Conservation (phyloP, 176 grass and related monocot genomes). For the Juncus inflexus region DNA sequence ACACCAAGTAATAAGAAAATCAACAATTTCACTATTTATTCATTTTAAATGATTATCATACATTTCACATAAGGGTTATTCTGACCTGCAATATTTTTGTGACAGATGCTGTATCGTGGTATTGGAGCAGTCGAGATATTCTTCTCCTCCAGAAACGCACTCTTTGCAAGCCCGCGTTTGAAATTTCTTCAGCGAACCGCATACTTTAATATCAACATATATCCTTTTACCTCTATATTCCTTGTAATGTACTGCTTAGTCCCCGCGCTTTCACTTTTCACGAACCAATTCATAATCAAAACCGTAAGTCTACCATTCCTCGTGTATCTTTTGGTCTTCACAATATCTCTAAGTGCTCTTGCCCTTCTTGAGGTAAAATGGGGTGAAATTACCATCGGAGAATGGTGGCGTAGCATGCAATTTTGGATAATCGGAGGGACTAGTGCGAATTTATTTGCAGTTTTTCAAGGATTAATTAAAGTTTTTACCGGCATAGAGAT, state of each 20-base stretch:
- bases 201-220: slow-evolving; percentile 89
- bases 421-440: slow-evolving; percentile 94
- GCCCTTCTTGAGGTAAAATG: slow-evolving; percentile 86
- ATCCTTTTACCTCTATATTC: slow-evolving; percentile 94
- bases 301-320: slow-evolving; percentile 74
- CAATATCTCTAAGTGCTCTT: slow-evolving; percentile 53
- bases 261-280: slow-evolving; percentile 76
- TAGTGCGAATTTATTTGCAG: slow-evolving; percentile 78
- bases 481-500: slow-evolving; percentile 73
- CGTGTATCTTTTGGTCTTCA: slow-evolving; percentile 68
- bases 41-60: neutral
- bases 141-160: slow-evolving; percentile 85
- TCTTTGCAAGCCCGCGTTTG: slow-evolving; percentile 61
- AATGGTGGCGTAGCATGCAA: slow-evolving; percentile 94
- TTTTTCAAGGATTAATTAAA: slow-evolving; percentile 73
- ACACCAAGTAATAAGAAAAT: slow-evolving; percentile 15
- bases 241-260: slow-evolving; percentile 91
- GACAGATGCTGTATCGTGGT: slow-evolving; percentile 72
- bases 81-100: neutral
- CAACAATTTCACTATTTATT: neutral
- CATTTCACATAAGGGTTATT: neutral
- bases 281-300: slow-evolving; percentile 92
- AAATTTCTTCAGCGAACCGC: slow-evolving; percentile 79
- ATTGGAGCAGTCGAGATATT: slow-evolving; percentile 91
- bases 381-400: slow-evolving; percentile 70